A percentile compares a stretch with the other conserved stretches of the same genome.
phyloP scores from a whole-genome alignment of 768 basidiomycete species.

The Clitopilus passeckerianus region DNA sequence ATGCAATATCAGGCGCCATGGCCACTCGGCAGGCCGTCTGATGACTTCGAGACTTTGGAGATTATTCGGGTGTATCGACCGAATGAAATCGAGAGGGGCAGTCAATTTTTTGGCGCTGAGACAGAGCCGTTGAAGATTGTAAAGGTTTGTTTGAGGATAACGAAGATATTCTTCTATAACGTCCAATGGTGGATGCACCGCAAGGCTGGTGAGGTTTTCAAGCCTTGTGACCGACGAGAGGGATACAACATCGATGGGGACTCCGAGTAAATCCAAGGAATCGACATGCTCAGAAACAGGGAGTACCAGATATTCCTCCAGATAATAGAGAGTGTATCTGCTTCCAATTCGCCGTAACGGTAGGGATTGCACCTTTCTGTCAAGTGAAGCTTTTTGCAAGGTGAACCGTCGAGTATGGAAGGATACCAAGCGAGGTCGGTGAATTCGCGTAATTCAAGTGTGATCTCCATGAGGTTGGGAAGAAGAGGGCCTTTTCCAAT shows the following conservation, averaged over 20 bases:
- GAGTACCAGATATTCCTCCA: no score
- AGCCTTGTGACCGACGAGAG: background rate
- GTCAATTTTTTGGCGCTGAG: no score
- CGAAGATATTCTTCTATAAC: background rate
- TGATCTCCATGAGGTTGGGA: background rate
- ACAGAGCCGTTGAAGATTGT: no score
- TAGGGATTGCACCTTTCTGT: no score
- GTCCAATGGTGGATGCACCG: background rate
- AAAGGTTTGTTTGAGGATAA: background rate
- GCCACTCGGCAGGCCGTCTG: no score
- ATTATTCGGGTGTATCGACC: no score
- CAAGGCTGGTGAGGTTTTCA: background rate
- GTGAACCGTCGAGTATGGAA: background rate
- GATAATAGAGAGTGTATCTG: no score
- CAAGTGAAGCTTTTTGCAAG: no score
- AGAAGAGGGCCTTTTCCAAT: background rate
- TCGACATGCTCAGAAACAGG: background rate
- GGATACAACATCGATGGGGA: background rate
- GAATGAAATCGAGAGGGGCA: no score
- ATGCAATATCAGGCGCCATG: no score
- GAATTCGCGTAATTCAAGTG: background rate
- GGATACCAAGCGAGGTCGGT: background rate
- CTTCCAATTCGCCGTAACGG: no score
- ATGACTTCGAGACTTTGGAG: no score
- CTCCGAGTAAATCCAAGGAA: background rate